Percentiles rank a stretch among this genome's conserved stretches.
Evolutionary conservation across 805 yeast species (phyloP).

Genomic region (Torulaspora maleeae): DNA sequence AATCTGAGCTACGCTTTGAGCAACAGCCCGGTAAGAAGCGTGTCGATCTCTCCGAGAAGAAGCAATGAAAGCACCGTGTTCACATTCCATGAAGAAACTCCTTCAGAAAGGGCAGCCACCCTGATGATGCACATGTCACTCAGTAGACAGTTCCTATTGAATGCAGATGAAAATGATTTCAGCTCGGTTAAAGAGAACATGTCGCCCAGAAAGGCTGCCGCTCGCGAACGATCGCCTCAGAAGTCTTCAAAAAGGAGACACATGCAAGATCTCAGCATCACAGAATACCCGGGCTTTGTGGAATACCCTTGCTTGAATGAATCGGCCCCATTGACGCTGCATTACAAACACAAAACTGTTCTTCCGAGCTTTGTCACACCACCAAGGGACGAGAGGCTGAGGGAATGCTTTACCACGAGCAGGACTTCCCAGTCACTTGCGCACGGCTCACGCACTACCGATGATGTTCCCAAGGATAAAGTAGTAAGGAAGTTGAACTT

Average conservation of each 20-base stretch:
- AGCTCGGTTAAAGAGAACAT: slow-evolving; percentile 19
- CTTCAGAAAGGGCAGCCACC: slow-evolving; percentile 15
- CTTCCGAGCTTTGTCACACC: slow-evolving; percentile 26
- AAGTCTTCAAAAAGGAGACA: slow-evolving; percentile 9
- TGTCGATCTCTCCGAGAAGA: slow-evolving; percentile 6
- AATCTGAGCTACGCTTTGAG: slow-evolving; percentile 14
- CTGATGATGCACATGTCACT: slow-evolving; percentile 23
- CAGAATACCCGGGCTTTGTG: slow-evolving; percentile 19
- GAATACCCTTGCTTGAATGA: slow-evolving; percentile 15
- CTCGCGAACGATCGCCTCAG: slow-evolving; percentile 1
- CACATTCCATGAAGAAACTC: slow-evolving; percentile 24
- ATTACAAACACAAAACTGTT: slow-evolving; percentile 9
- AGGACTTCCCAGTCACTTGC: neutral
- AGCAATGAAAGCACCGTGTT: slow-evolving; percentile 9
- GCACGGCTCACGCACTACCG: slow-evolving; percentile 18
- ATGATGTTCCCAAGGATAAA: slow-evolving; percentile 22
- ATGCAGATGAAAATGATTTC: slow-evolving; percentile 25
- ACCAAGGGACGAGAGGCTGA: slow-evolving; percentile 19
- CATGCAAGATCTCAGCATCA: slow-evolving; percentile 18
- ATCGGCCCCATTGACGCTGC: slow-evolving; percentile 17
- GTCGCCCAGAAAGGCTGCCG: slow-evolving; percentile 13
- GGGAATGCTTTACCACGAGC: slow-evolving; percentile 13
- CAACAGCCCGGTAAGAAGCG: slow-evolving; percentile 19
- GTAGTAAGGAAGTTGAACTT: slow-evolving; percentile 22
- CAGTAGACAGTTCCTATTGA: slow-evolving; percentile 21